phyloP scores from a whole-genome alignment of 192 early-diverging fungal genomes.

The Oehlia diaphana region DNA sequence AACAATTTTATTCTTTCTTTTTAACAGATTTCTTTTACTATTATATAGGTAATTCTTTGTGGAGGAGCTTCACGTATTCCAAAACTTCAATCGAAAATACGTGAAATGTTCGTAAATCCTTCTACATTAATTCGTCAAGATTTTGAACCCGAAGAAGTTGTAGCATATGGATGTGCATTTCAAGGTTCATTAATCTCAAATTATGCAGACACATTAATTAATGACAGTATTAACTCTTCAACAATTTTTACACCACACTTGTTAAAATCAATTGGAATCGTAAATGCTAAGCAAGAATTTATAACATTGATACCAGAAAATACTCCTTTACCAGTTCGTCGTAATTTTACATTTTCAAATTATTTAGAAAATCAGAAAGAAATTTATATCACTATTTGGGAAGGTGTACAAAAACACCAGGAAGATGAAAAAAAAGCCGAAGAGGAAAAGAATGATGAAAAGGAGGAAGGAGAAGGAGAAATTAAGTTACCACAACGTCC shows the following conservation, averaged over 20 bases:
- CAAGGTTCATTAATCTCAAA: slow-evolving; percentile 80
- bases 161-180: slow-evolving; percentile 85
- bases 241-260: slow-evolving; percentile 60
- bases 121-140: slow-evolving; percentile 73
- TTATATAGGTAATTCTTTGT: slow-evolving; percentile 77
- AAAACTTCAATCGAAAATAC: slow-evolving; percentile 75
- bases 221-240: slow-evolving; percentile 50
- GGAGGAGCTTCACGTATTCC: slow-evolving; percentile 90
- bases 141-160: slow-evolving; percentile 92
- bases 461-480: slow-evolving; percentile 54
- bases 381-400: slow-evolving; percentile 80
- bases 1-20: too few relatives aligned
- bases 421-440: not conserved
- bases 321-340: slow-evolving; percentile 83
- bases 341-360: slow-evolving; percentile 72
- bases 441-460: slow-evolving; percentile 50
- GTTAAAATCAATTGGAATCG: slow-evolving; percentile 76
- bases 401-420: slow-evolving; percentile 38
- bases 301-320: slow-evolving; percentile 78
- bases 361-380: slow-evolving; percentile 63
- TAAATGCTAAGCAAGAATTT: slow-evolving; percentile 70
- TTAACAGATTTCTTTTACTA: not conserved
- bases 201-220: slow-evolving; percentile 56
- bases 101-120: slow-evolving; percentile 64
- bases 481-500: slow-evolving; percentile 43